These are phyloP conservation scores for Trichophyton mentagrophytes DNA, from an alignment of 2,329 filamentous ascomycete genomes.

Conservation along the genomic window DNA sequence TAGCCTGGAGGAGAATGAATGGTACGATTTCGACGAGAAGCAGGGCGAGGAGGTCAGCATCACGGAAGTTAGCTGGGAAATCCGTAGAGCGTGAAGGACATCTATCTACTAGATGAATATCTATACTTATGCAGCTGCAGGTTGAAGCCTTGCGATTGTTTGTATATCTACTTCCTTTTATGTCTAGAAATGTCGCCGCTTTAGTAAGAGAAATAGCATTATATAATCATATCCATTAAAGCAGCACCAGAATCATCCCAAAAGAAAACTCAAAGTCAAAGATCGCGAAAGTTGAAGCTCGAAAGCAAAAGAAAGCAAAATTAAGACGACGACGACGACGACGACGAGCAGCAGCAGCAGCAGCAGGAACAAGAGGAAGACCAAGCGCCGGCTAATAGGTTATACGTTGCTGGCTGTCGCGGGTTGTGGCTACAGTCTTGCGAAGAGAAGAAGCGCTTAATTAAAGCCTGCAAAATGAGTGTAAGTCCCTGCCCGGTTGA, in stretches of 20 bases:
- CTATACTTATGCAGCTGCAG: background rate
- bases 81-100: constrained; percentile 49
- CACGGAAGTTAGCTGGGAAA: constrained; percentile 77
- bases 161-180: background rate
- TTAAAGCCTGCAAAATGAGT: background rate
- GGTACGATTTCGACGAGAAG: constrained; percentile 98
- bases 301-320: background rate
- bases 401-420: background rate
- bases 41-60: constrained; percentile 82
- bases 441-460: background rate
- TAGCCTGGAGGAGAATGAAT: constrained; percentile 79
- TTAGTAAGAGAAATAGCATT: background rate
- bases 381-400: background rate
- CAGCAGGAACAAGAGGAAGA: background rate
- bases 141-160: background rate
- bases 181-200: background rate
- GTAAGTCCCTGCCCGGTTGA: background rate
- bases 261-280: background rate
- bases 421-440: background rate
- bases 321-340: background rate
- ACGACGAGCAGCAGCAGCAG: background rate
- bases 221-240: background rate
- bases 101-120: background rate
- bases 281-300: constrained; percentile 2
- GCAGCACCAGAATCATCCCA: background rate